Conservation (phyloP, 2,329 filamentous ascomycete genomes). For the Sarocladium oryzae region DNA sequence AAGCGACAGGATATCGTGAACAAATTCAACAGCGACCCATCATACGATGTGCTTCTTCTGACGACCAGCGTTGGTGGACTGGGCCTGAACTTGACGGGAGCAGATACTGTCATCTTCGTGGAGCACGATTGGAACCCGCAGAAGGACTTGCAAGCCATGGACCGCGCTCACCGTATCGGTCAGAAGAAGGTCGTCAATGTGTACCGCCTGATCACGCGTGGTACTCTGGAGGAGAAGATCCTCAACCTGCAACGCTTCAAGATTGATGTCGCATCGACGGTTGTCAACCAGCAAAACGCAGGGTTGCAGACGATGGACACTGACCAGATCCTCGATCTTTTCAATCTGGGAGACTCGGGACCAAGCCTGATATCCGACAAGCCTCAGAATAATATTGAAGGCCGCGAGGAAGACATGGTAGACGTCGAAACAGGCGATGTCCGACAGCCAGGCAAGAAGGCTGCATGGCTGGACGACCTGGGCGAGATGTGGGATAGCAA, state of each 20-base stretch:
- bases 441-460: constrained; percentile 93
- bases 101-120: constrained; percentile 98
- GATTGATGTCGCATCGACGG: constrained; percentile 95
- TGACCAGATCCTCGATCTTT: constrained; percentile 93
- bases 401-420: constrained; percentile 77
- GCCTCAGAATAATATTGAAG: constrained; percentile 50
- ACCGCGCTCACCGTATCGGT: constrained; percentile 93
- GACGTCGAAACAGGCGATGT: constrained; percentile 90
- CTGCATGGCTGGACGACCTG: constrained; percentile 80
- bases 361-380: constrained; percentile 59
- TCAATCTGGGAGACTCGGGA: constrained; percentile 78
- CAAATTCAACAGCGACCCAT: constrained; percentile 96
- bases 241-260: constrained; percentile 97
- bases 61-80: constrained; percentile 94
- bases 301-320: constrained; percentile 95
- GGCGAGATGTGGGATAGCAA: constrained; percentile 96
- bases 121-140: constrained; percentile 99
- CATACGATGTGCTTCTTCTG: constrained; percentile 86
- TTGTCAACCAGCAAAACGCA: constrained; percentile 98
- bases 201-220: constrained; percentile 90
- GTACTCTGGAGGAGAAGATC: constrained; percentile 97
- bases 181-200: constrained; percentile 99
- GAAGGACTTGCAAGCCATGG: constrained; percentile 98
- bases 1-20: constrained; percentile 98
- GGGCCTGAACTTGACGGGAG: constrained; percentile 90